Evolutionary conservation across 495 filamentous ascomycete species (phyloP), one percentile per base, ranked within the genome.

Genomic region (Lophiostoma macrostomum): DNA sequence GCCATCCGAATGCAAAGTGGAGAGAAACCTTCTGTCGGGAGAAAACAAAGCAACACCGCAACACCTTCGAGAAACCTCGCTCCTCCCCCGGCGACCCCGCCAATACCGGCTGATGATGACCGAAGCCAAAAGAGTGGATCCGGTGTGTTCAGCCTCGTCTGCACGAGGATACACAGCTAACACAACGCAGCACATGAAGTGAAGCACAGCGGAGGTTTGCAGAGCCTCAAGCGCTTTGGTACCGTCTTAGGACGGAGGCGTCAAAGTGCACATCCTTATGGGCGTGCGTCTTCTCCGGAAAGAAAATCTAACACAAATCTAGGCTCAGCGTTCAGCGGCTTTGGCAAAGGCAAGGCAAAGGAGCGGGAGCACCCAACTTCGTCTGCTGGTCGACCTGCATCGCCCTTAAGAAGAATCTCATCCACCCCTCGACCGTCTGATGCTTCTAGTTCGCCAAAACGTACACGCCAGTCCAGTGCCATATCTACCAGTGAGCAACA

Each of bases 1-100:
- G 83, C 82, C 4, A 69, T 81, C 1, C 80, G 74, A 60, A 68
- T 76, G 44, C 56, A 47, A 8, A 49, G 50, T 59, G 48, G 48
- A 56, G 43, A 60, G 64, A 31, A 49, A 56, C 46, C 61, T 60
- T 45, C 53, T 46, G 29, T 49, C 19, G 34, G 16, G 4, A 54
- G 74, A 60, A 66, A 60, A 35, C 42, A 23, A n/a, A 63, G 54
- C 34, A 63, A 27, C 25, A 48, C 36, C 19, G 25, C 24, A 20
- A 63, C 55, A 1, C 62, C 55, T 7, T 60, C 60, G 11, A 40
- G 56, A 18, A 48, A 27, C 48, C 35, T 64, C 16, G 53, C 46
- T 3, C 48, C 58, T 16, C 58, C 46, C 14, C 42, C 56, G 10
- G 22, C 45, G 43, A 59, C 50, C 43, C 59, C 46, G 46, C 32